Evolutionary conservation across 164 flowering plant genomes (phyloP), one percentile per base, ranked within the genome.

Genomic region (Tetracentron sinense): DNA sequence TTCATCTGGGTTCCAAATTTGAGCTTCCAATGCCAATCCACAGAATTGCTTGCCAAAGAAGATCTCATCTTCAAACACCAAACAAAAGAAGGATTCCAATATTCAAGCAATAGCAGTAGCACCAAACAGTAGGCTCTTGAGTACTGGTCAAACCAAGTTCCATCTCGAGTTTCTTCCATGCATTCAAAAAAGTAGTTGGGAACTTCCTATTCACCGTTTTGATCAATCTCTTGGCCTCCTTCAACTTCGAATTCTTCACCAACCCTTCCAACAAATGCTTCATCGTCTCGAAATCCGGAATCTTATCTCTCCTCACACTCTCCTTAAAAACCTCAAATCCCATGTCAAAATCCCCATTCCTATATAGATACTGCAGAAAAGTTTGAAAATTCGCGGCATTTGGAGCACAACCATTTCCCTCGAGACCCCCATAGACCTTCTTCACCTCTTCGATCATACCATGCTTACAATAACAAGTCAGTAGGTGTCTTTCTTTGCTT

Each of bases 351-450:
- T 78, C 69, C 48, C 69, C 90, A 53, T 42, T 67, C 69, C 64
- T 71, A 68, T 84, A 82, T 61, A 81, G 50, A 60, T 83, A 64
- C 74, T 62, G 70, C 15, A 88, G 66, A 74, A 81, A 58, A 17
- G 77, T 81, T 73, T 89, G 77, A 74, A 80, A 92, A n/a, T 91
- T 89, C 0, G 86, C 81, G 4, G 88, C 86, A 82, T 89, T 87
- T 16, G 89, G 86, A 8, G 66, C 54, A 56, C 85, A 82, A 20
- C 82, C 82, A 54, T 81, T 75, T 7, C 20, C 73, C 68, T 70
- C 71, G 69, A 92, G 56, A 19, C 63, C 79, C 47, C 77, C 69
- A 56, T 81, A 89, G 8, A 86, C 90, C 77, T 78, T 76, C 81
- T 69, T 67, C 0, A 92, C 97, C 19, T 89, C 94, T 31, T 83